Conservation (phyloP, 129 eudicot species). For the Calendula officinalis region DNA sequence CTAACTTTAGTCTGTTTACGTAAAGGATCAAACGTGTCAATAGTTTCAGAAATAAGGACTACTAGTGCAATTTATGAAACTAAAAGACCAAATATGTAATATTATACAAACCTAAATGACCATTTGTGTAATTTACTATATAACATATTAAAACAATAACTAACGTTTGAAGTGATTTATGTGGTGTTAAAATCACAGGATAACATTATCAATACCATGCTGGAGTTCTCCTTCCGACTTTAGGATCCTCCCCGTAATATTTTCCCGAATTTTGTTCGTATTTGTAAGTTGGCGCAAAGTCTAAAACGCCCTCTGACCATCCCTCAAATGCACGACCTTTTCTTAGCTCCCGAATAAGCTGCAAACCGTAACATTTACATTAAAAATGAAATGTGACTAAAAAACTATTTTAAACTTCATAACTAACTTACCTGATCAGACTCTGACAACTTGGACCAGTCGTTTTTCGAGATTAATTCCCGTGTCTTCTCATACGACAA, state of each 20-base stretch:
- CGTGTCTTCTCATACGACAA: constrained; percentile 68
- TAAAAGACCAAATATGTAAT: too few relatives aligned
- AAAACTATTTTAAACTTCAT: background rate
- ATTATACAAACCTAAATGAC: too few relatives aligned
- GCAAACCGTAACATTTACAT: constrained; percentile 6
- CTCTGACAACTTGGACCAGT: constrained; percentile 71
- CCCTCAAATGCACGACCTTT: constrained; percentile 88
- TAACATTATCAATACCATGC: constrained; percentile 62
- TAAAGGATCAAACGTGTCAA: too few relatives aligned
- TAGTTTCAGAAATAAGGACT: too few relatives aligned
- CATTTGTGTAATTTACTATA: too few relatives aligned
- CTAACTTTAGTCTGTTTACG: too few relatives aligned
- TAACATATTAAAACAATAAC: too few relatives aligned
- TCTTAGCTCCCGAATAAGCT: constrained; percentile 71
- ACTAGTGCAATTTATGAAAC: too few relatives aligned
- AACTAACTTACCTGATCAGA: constrained; percentile 62
- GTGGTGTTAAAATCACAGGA: background rate
- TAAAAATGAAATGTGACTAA: background rate
- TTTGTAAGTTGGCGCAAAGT: constrained; percentile 91
- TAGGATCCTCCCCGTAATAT: constrained; percentile 78
- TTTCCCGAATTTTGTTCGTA: constrained; percentile 68
- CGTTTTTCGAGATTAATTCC: constrained; percentile 62
- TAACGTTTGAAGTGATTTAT: too few relatives aligned
- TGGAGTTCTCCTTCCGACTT: constrained; percentile 81
- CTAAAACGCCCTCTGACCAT: constrained; percentile 81